Percentiles rank a stretch among this genome's conserved stretches.
Conservation (phyloP, 768 basidiomycete genomes). For the Termitomyces sp. region DNA sequence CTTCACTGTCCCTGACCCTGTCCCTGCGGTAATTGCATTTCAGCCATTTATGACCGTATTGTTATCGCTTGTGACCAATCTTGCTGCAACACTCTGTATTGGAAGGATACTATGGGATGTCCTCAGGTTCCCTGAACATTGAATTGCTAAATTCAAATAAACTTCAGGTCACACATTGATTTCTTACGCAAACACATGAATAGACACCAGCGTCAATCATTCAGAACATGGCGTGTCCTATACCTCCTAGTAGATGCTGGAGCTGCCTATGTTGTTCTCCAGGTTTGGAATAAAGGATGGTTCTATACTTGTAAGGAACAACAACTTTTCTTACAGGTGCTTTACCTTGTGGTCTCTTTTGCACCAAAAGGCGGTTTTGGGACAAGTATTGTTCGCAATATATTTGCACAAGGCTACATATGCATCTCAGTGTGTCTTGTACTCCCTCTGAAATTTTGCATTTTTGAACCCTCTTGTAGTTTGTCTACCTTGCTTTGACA, state of each 20-base stretch:
- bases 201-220: neutral
- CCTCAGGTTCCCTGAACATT: neutral
- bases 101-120: neutral
- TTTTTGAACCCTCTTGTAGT: neutral
- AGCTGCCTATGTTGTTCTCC: neutral
- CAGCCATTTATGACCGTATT: neutral
- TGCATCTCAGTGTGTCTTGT: neutral
- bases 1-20: no score
- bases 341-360: neutral
- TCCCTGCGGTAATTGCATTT: rapidly evolving
- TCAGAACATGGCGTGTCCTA: neutral
- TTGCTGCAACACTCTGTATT: neutral
- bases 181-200: neutral
- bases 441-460: neutral
- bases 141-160: neutral
- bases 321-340: neutral
- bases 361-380: no score
- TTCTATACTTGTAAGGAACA: neutral
- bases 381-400: no score
- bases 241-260: no score
- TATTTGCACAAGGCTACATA: neutral
- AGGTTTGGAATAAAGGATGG: neutral
- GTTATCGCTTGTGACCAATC: neutral
- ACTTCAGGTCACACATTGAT: neutral
- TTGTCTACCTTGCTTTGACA: neutral